Conservation (phyloP, 176 grass and related monocot species). For the Carex littledalei region DNA sequence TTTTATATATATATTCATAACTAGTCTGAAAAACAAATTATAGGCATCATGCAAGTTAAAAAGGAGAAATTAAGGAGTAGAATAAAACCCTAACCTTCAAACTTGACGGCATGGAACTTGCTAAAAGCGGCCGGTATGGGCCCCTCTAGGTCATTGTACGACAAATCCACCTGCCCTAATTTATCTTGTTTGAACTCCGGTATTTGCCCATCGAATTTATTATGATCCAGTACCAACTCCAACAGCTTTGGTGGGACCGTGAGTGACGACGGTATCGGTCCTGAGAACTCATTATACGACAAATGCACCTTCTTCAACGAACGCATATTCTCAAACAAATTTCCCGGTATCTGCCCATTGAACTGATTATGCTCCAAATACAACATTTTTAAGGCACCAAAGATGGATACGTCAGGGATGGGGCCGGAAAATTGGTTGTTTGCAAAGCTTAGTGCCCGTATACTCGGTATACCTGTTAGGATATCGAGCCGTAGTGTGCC, state of each 20-base stretch:
- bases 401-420: slow-evolving; percentile 45
- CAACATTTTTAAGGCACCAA: slow-evolving; percentile 43
- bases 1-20: neutral
- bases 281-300: slow-evolving; percentile 43
- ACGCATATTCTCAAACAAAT: slow-evolving; percentile 33
- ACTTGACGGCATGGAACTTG: slow-evolving; percentile 7
- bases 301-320: slow-evolving; percentile 48
- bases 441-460: slow-evolving; percentile 67
- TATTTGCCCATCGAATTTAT: slow-evolving; percentile 42
- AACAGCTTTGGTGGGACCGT: slow-evolving; percentile 26
- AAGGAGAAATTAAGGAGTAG: neutral
- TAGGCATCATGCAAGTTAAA: neutral
- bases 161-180: slow-evolving; percentile 32
- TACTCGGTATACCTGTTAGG: slow-evolving; percentile 30
- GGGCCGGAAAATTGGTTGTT: slow-evolving; percentile 52
- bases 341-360: slow-evolving; percentile 38
- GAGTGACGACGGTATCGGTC: slow-evolving; percentile 51
- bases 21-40: neutral
- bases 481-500: slow-evolving; percentile 29
- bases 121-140: slow-evolving; percentile 37
- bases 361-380: slow-evolving; percentile 48
- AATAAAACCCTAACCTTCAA: slow-evolving; percentile 45
- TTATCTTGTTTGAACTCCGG: slow-evolving; percentile 37
- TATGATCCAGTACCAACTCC: slow-evolving; percentile 32
- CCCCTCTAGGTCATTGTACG: slow-evolving; percentile 55